A percentile compares a stretch with the other conserved stretches of the same genome.
phyloP scores from a whole-genome alignment of 1,139 yeast species.

The Yamadazyma spencermartinsiae region DNA sequence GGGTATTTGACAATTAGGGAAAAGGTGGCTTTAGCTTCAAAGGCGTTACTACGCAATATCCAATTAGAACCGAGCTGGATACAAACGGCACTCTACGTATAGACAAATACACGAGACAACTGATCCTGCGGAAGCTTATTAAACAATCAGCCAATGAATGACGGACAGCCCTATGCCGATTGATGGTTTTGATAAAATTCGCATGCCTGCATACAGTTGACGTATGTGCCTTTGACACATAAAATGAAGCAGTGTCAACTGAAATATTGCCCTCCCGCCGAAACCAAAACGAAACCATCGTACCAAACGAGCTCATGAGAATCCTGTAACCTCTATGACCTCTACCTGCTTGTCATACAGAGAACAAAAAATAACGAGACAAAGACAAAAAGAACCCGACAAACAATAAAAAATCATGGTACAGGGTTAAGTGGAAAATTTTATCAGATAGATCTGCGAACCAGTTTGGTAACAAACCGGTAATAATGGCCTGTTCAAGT shows the following conservation, averaged over 20 bases:
- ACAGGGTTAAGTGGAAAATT: too few relatives aligned
- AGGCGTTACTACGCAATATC: neutral
- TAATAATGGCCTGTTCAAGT: neutral
- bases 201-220: neutral
- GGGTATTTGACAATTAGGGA: too few relatives aligned
- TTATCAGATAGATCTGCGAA: neutral
- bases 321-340: too few relatives aligned
- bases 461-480: neutral
- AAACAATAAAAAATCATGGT: too few relatives aligned
- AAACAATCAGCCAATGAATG: neutral
- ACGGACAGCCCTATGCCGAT: neutral
- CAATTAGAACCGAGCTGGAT: neutral
- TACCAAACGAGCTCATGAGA: too few relatives aligned
- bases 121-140: neutral
- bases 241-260: too few relatives aligned
- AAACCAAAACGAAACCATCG: too few relatives aligned
- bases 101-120: neutral
- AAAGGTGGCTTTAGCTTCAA: neutral
- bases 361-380: too few relatives aligned
- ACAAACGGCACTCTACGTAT: neutral
- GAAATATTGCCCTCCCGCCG: too few relatives aligned
- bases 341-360: too few relatives aligned
- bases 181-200: constrained; percentile 7
- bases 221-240: neutral
- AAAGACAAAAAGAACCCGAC: too few relatives aligned